phyloP scores from a whole-genome alignment of 2,329 filamentous ascomycete species.

The Clonostachys rhizophaga region DNA sequence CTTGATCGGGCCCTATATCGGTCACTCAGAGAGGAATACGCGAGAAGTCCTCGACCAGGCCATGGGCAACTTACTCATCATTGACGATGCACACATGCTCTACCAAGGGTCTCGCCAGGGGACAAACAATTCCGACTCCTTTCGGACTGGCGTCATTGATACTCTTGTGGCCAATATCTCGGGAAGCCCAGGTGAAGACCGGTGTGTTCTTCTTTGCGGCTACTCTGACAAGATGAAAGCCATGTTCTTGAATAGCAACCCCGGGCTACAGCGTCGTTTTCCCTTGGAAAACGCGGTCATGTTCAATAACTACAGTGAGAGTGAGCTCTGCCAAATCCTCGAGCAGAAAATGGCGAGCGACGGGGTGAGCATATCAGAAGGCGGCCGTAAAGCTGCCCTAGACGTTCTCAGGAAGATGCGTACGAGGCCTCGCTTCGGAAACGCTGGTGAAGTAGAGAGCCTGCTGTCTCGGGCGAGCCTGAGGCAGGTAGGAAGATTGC shows the following conservation, averaged over 20 bases:
- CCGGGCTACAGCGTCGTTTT: slow-evolving; percentile 61
- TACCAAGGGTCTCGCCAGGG: slow-evolving; percentile 9
- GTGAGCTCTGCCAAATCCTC: not conserved
- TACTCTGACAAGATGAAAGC: slow-evolving; percentile 63
- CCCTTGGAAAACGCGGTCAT: slow-evolving; percentile 54
- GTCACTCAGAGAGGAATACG: slow-evolving; percentile 52
- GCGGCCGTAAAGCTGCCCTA: not conserved
- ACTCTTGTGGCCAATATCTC: not conserved
- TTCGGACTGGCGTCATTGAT: not conserved
- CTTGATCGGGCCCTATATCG: slow-evolving; percentile 49
- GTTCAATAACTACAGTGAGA: slow-evolving; percentile 28
- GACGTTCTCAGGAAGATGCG: not conserved
- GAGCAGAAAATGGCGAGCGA: slow-evolving; percentile 10
- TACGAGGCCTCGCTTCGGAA: not conserved
- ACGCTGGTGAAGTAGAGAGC: not conserved
- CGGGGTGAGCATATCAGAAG: not conserved
- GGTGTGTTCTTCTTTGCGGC: slow-evolving; percentile 61
- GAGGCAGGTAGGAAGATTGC: slow-evolving; percentile 12
- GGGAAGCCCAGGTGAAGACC: not conserved
- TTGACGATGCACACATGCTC: slow-evolving; percentile 54
- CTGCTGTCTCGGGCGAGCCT: not conserved
- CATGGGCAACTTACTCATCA: slow-evolving; percentile 56
- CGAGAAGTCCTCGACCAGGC: slow-evolving; percentile 50
- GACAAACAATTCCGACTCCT: not conserved
- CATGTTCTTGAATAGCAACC: slow-evolving; percentile 70